A percentile compares a stretch with the other conserved stretches of the same genome.
phyloP scores from a whole-genome alignment of 2,329 filamentous ascomycete species.

The Hypoxylon sp. region DNA sequence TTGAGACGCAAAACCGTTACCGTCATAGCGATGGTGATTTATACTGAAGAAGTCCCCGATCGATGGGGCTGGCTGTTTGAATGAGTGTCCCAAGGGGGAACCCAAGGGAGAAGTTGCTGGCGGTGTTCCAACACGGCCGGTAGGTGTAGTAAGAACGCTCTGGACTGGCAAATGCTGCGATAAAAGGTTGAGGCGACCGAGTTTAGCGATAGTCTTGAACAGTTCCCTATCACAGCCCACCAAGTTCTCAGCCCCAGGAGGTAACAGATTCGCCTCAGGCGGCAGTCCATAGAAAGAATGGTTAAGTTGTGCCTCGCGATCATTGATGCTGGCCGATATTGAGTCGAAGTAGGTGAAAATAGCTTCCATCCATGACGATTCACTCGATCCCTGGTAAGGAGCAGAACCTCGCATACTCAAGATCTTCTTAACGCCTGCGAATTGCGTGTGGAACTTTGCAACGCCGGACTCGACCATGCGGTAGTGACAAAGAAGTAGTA shows the following conservation, averaged over 20 bases:
- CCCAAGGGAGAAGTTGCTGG: conserved; percentile 55
- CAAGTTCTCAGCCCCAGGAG: conserved; percentile 81
- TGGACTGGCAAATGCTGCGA: conserved; percentile 75
- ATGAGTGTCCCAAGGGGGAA: conserved; percentile 59
- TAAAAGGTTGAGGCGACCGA: conserved; percentile 86
- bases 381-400: conserved; percentile 67
- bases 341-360: conserved; percentile 96
- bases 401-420: conserved; percentile 77
- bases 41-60: conserved; percentile 65
- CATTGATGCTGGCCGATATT: conserved; percentile 91
- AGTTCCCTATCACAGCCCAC: conserved; percentile 88
- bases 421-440: conserved; percentile 92
- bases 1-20: conserved; percentile 72
- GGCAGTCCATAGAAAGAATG: conserved; percentile 72
- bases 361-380: conserved; percentile 90
- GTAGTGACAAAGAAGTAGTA: conserved; percentile 90
- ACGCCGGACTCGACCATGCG: conserved; percentile 94
- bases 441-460: conserved; percentile 92
- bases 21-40: conserved; percentile 72
- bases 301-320: conserved; percentile 86
- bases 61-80: conserved; percentile 57
- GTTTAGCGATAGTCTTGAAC: conserved; percentile 86
- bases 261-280: conserved; percentile 63
- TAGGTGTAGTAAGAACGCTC: conserved; percentile 51
- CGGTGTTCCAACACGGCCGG: conserved; percentile 48